Base-by-base conservation (phyloP, 2,329 filamentous ascomycete species). In the Ophiostoma angusticollis region DNA sequence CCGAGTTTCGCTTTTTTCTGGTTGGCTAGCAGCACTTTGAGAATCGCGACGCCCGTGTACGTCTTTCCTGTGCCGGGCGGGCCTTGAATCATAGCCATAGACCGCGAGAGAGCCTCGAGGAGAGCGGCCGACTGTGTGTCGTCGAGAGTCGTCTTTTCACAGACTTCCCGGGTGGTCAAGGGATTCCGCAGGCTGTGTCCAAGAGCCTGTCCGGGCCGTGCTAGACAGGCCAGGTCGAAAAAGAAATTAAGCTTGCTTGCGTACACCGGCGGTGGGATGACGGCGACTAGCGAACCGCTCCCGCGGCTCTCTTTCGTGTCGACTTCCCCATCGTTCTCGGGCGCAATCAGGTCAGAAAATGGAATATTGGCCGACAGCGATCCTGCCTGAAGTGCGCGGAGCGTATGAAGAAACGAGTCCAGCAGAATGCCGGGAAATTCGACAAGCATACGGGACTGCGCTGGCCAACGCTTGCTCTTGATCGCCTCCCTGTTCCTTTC, bases 61-160 rank as follows among this genome's bases (percentile, higher is more conserved):
- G 64, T 70, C 50, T 84, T 84, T 0, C 80, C 79, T 0, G 79
- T 84, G 0, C 80, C 79, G 0, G 79, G 79, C 0, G 79, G 79
- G 0, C 80, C 80, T 57, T 84, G 78, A 9, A 82, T 78, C 5
- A 82, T 58, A 1, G 73, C 68, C 8, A 80, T 53, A 24, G 64
- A 63, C 1, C 65, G 61, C 1, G 58, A 62, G 0, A 83, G 54
- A 3, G 72, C 64, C 14, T 64, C 57, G 0, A 78, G 45, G 1
- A 81, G 52, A 2, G 74, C 72, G 4, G 47, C 42, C 5, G 67
- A 65, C 43, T 74, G 68, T 0, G 62, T 65, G 1, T 49, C 40
- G 45, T 82, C 77, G 0, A 83, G 62, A 1, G 52, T 58, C 0
- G 70, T 65, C 12, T 52, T 50, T 0, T 52, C 31, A 4, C 49